Evolutionary conservation across 2,329 filamentous ascomycete genomes (phyloP), one percentile per base, ranked within the genome.

Genomic region (Fusarium ramigenum): DNA sequence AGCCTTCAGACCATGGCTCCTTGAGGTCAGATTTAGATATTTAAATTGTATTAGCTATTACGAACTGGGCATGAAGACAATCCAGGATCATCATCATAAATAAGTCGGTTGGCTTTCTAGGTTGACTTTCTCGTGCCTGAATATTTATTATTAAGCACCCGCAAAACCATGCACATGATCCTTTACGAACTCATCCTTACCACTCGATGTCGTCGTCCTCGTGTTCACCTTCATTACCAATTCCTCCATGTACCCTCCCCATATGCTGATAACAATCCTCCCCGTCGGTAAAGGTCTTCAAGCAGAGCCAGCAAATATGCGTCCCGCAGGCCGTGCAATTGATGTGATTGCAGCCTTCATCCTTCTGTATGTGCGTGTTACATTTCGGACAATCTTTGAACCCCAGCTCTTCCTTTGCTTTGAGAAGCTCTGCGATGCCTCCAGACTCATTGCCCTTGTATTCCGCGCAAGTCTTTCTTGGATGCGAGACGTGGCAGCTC

Each of bases 281-380:
- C 1, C 21, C 28, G 6, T 37, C 8, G 2, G 14, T 1, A 23
- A 87, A 87, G 0, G 72, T 74, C 18, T 60, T 63, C 76, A 86
- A 67, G 64, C 86, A 88, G 7, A 82, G 78, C 85, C 85, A 88
- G 66, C 86, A 88, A 36, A 87, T 85, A 63, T 87, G 83, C 3
- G 79, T 72, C 5, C 76, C 68, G 63, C 86, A 88, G 1, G 67
- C 72, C 2, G 34, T 44, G 65, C 87, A 88, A 0, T 66, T 73
- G 66, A 88, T 84, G 70, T 87, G 85, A 68, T 87, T 82, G 67
- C 86, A 88, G 1, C 86, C 86, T 0, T 77, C 77, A 1, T 61
- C 75, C 78, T 87, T 87, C 67, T 86, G 81, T 4, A 87, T 82
- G 5, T 79, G 59, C 4, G 80, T 82, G 21, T 73, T 75, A 68